These are phyloP conservation scores for Xylariaceae sp. DNA, from an alignment of 2,329 filamentous ascomycete species.

Conservation along the genomic window DNA sequence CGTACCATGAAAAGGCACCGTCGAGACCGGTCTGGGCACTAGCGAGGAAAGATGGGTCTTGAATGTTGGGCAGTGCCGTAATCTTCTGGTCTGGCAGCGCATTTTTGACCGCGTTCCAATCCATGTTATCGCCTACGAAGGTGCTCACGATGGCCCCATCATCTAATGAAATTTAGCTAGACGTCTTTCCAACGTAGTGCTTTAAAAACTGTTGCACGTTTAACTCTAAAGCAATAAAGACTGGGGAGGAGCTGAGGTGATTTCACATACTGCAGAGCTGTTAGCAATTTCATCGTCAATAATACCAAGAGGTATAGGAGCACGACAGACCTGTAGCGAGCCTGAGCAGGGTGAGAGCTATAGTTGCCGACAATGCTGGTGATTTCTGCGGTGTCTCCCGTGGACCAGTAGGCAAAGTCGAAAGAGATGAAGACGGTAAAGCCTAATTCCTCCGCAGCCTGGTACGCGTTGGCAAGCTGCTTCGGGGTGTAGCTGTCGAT, in stretches of 20 bases:
- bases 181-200: no score
- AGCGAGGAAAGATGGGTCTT: conserved; percentile 18
- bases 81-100: conserved; percentile 20
- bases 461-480: conserved; percentile 23
- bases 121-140: conserved; percentile 14
- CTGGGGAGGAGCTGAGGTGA: background rate
- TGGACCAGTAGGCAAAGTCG: conserved; percentile 23
- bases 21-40: conserved; percentile 22
- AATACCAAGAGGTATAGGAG: background rate
- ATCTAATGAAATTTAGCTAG: background rate
- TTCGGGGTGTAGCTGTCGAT: conserved; percentile 19
- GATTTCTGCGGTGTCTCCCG: conserved; percentile 14
- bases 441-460: conserved; percentile 15
- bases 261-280: background rate
- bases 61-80: conserved; percentile 20
- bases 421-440: conserved; percentile 26
- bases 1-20: conserved; percentile 24
- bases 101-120: conserved; percentile 19
- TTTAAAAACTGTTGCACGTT: no score
- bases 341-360: conserved; percentile 17
- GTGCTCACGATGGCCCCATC: conserved; percentile 19
- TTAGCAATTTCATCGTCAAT: background rate
- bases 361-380: conserved; percentile 20
- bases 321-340: conserved; percentile 17
- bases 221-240: no score